These are phyloP conservation scores for Colletotrichum abscissum DNA, from an alignment of 2,329 filamentous ascomycete genomes.

Conservation along the genomic window DNA sequence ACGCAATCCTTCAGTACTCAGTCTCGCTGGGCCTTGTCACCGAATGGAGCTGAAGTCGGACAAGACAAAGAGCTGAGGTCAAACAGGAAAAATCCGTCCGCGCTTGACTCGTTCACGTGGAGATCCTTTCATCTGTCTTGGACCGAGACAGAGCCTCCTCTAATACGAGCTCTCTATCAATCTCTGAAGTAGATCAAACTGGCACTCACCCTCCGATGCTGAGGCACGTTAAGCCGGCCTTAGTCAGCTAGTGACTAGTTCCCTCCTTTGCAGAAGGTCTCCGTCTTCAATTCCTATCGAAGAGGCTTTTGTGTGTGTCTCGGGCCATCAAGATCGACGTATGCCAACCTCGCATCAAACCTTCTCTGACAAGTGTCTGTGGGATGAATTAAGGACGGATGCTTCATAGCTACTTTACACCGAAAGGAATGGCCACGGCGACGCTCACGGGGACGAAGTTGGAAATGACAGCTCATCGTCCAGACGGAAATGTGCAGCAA, in stretches of 20 bases:
- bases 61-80: slow-evolving; percentile 4
- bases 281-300: neutral
- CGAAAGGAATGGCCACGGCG: neutral
- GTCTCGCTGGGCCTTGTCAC: slow-evolving; percentile 3
- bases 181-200: slow-evolving; percentile 1
- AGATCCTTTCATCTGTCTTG: slow-evolving; percentile 8
- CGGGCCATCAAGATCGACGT: slow-evolving; percentile 11
- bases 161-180: slow-evolving; percentile 5
- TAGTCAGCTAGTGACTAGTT: neutral
- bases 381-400: neutral
- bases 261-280: neutral
- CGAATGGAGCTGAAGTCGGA: slow-evolving; percentile 1
- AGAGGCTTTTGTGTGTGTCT: slow-evolving; percentile 10
- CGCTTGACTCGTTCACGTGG: slow-evolving; percentile 34
- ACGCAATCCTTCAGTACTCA: slow-evolving; percentile 15
- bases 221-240: neutral
- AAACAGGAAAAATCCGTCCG: slow-evolving; percentile 10
- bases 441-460: neutral
- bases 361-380: slow-evolving; percentile 22
- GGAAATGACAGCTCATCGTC: slow-evolving; percentile 7
- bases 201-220: neutral
- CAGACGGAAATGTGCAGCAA: slow-evolving; percentile 1
- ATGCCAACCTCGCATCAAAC: slow-evolving; percentile 24
- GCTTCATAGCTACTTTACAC: slow-evolving; percentile 7
- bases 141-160: slow-evolving; percentile 4